Conservation (phyloP, 1,284 basidiomycete species). For the Gomphus bonarii region DNA sequence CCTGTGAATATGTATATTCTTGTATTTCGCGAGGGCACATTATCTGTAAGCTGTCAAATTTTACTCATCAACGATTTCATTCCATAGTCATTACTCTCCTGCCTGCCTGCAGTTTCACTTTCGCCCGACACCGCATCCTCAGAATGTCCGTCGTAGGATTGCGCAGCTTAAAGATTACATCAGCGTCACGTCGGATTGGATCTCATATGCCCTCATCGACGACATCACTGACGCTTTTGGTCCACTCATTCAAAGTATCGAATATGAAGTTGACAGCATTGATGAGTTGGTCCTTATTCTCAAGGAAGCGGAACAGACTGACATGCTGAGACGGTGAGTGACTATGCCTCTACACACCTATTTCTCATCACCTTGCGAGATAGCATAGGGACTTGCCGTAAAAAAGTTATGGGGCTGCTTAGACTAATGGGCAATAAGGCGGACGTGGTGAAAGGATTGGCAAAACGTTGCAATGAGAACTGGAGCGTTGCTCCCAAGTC, state of each 20-base stretch:
- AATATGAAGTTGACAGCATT: constrained; percentile 99
- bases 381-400: constrained; percentile 94
- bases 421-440: constrained; percentile 98
- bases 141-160: constrained; percentile 95
- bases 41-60: constrained; percentile 53
- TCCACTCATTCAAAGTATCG: constrained; percentile 95
- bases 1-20: constrained; percentile 99
- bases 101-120: constrained; percentile 76
- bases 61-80: constrained; percentile 2
- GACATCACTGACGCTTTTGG: constrained; percentile 99
- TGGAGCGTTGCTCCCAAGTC: constrained; percentile 98
- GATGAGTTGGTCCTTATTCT: constrained; percentile 97
- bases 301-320: constrained; percentile 76
- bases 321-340: constrained; percentile 57
- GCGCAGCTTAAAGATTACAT: constrained; percentile 99
- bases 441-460: constrained; percentile 97
- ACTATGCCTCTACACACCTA: constrained; percentile 13
- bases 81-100: not conserved
- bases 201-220: constrained; percentile 98
- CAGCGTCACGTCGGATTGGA: constrained; percentile 98
- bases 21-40: constrained; percentile 95
- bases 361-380: constrained; percentile 14
- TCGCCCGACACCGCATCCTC: constrained; percentile 92
- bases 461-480: constrained; percentile 98
- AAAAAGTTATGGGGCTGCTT: constrained; percentile 98